Evolutionary conservation across 1,284 basidiomycete species (phyloP), one percentile per base, ranked within the genome.

Genomic region (Marasmius oreades): DNA sequence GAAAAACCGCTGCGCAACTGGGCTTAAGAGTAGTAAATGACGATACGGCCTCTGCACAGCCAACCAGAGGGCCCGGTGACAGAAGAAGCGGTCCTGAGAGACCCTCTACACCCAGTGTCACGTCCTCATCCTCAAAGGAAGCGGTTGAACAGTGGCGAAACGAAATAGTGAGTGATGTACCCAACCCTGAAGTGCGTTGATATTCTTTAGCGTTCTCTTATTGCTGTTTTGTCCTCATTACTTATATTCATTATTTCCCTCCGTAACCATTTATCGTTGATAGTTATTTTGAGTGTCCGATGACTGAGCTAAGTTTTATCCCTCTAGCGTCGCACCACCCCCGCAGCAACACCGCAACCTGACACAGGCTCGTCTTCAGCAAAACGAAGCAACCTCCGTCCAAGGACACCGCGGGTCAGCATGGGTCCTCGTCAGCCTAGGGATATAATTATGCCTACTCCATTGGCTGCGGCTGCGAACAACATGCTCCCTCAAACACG

Each of bases 391-490:
- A 45, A 55, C 22, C 28, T 47, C 39, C 45, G 47, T 20, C 24
- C 51, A 24, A 53, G 52, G 42, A 59, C 63, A 52, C 55, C 56
- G 16, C 61, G 60, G 20, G 50, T 61, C 20, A 61, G 52, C 43
- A 51, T 55, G 16, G 58, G 58, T 8, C 58, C 58, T 23, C 58
- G 58, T 53, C 39, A 48, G 23, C 55, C 43, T 10, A 44, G 43
- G 34, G 42, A 33, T 18, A 53, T 54, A 26, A 46, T 52, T n/a
- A 44, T 43, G 36, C 55, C 58, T 42, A 51, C 31, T 14, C 56
- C 56, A 2, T 36, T 58, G 48, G 42, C 46, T 14, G 18, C 39
- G 23, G 24, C 31, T 20, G 5, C 39, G 11, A 42, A 11, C 39
- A 42, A 39, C 22, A 20, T 52, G 23, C 20, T 43, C 16, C 45